phyloP scores from a whole-genome alignment of 2,329 filamentous ascomycete species.

The Tolypocladium endophyticum region DNA sequence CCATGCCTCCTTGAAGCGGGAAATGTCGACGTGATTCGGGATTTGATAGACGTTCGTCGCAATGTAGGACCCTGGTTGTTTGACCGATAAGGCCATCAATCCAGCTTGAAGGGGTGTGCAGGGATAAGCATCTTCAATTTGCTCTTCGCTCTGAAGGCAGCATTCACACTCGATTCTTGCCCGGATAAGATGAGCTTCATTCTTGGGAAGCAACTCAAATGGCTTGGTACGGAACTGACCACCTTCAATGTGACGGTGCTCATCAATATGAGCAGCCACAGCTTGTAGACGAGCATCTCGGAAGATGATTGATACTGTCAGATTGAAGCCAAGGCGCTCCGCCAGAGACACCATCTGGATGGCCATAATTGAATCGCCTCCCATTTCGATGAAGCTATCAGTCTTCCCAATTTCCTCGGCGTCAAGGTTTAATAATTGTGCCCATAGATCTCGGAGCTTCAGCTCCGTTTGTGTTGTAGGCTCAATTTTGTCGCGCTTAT shows the following conservation, averaged over 20 bases:
- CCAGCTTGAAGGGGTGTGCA: constrained; percentile 27
- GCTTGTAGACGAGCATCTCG: background rate
- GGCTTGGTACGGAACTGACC: background rate
- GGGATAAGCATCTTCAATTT: constrained; percentile 16
- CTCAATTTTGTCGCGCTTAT: background rate
- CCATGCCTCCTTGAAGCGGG: constrained; percentile 18
- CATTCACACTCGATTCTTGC: background rate
- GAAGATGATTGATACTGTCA: background rate
- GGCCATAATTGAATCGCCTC: background rate
- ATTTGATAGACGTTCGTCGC: constrained; percentile 18
- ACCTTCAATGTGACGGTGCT: background rate
- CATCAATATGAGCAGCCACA: background rate
- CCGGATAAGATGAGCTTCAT: background rate
- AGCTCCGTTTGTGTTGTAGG: background rate
- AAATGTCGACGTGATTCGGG: constrained; percentile 9
- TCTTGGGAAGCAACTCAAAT: background rate
- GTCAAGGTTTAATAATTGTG: background rate
- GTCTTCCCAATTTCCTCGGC: background rate
- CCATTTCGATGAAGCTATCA: background rate
- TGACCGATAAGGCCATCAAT: constrained; percentile 21
- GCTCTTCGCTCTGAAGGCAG: background rate
- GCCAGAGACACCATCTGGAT: background rate
- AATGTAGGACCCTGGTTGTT: constrained; percentile 12
- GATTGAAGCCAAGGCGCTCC: background rate
- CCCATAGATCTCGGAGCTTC: background rate